phyloP scores from a whole-genome alignment of 805 yeast species.

The Yamadazyma tumulicola region DNA sequence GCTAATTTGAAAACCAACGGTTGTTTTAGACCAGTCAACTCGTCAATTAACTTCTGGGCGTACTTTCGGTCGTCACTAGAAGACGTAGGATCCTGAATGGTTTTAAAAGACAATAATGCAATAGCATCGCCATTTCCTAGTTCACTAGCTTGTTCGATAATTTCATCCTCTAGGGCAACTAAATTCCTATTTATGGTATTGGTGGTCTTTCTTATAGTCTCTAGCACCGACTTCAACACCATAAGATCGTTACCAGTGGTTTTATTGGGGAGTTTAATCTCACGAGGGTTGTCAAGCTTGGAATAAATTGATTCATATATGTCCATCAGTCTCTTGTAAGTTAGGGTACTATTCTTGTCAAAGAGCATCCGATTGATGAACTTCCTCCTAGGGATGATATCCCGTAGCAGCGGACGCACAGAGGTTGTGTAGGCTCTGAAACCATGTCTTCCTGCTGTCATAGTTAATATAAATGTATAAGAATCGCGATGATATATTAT shows the following conservation, averaged over 20 bases:
- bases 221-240: constrained; percentile 63
- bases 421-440: too few species aligned
- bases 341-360: constrained; percentile 59
- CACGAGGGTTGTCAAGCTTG: constrained; percentile 38
- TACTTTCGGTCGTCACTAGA: constrained; percentile 53
- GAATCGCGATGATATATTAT: too few species aligned
- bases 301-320: constrained; percentile 51
- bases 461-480: too few species aligned
- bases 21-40: constrained; percentile 57
- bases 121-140: constrained; percentile 80
- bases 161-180: constrained; percentile 60
- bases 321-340: constrained; percentile 52
- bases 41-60: constrained; percentile 59
- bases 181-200: constrained; percentile 56
- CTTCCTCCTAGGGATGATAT: constrained; percentile 54
- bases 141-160: constrained; percentile 83
- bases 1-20: constrained; percentile 74
- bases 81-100: constrained; percentile 33
- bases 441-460: too few species aligned
- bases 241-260: constrained; percentile 58
- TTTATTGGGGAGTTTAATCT: constrained; percentile 41
- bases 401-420: constrained; percentile 7
- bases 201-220: constrained; percentile 56
- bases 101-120: constrained; percentile 65
- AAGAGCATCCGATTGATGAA: constrained; percentile 58